Evolutionary conservation across 1,284 basidiomycete genomes (phyloP), one percentile per base, ranked within the genome.

Genomic region (Fomitopsis betulina): DNA sequence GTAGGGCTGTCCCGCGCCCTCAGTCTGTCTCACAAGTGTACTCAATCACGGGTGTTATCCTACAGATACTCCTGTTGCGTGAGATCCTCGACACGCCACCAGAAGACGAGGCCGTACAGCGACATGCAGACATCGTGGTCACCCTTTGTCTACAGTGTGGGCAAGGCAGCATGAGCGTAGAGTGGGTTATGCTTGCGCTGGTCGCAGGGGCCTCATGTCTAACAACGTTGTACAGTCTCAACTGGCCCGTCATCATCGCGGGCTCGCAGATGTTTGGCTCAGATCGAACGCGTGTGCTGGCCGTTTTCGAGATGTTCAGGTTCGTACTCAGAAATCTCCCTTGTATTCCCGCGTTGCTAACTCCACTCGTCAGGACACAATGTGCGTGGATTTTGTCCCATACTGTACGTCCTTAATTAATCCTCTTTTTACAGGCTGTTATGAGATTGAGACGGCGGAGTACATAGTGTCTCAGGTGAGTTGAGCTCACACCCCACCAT

Each of bases 401-500:
- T 6, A 21, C n/a, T 7, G 4, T 32, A 43, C 25, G 12, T 54
- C 13, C 51, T 61, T 70, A 33, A 50, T 57, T 56, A 30, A 40
- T 54, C 19, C 15, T 60, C 59, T 54, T 30, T 30, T 56, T 39
- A 51, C 13, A 71, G 68, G 57, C 63, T 78, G 75, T 68, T 79
- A 78, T 68, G 80, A 83, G 64, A 76, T 81, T 59, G 76, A 80
- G 61, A 79, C 79, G n/a, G 73, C 76, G 38, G 72, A 75, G 47
- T 64, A 74, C 58, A 77, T 81, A 62, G 75, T 79, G 42, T 67
- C 70, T 33, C 74, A 80, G 69, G 75, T 76, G 53, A 72, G 77
- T 65, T 12, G 39, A 12, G 33, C 42, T 56, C 54, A 56, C 60
- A 53, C 53, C 62, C 58, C 61, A 65, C 62, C 58, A 58, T 63